phyloP scores from a whole-genome alignment of 73 alveolate species.

The Chromera velia region DNA sequence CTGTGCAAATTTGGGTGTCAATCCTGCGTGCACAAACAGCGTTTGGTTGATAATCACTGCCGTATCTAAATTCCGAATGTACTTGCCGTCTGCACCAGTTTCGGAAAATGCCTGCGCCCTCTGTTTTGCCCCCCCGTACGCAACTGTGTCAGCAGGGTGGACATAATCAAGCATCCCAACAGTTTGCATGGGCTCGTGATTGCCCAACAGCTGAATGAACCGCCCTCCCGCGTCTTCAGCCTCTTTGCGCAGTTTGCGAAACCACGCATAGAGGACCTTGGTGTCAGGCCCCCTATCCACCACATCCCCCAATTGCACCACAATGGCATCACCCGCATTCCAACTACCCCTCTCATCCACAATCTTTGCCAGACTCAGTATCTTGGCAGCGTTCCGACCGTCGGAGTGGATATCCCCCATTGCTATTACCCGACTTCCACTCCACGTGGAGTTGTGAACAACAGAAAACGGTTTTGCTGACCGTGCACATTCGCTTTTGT shows the following conservation, averaged over 20 bases:
- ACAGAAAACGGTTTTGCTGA: too few relatives aligned
- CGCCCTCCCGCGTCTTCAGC: background rate
- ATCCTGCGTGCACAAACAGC: background rate
- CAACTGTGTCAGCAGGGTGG: background rate
- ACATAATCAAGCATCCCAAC: background rate
- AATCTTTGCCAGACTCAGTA: too few relatives aligned
- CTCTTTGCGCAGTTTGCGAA: background rate
- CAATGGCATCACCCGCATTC: too few relatives aligned
- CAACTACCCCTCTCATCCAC: too few relatives aligned
- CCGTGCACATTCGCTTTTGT: too few relatives aligned
- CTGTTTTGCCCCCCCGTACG: background rate
- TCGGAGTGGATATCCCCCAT: too few relatives aligned
- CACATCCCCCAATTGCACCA: background rate
- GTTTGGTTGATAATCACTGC: background rate
- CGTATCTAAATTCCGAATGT: background rate
- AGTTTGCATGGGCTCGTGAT: background rate
- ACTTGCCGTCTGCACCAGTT: background rate
- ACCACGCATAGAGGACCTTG: background rate
- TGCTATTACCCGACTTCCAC: too few relatives aligned
- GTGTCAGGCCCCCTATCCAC: background rate
- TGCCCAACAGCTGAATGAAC: background rate
- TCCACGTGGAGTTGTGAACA: too few relatives aligned
- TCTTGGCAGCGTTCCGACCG: too few relatives aligned
- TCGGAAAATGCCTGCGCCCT: background rate
- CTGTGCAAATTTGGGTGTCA: background rate